These are phyloP conservation scores for Colletotrichum higginsianum DNA, from an alignment of 2,329 filamentous ascomycete genomes.

Conservation along the genomic window DNA sequence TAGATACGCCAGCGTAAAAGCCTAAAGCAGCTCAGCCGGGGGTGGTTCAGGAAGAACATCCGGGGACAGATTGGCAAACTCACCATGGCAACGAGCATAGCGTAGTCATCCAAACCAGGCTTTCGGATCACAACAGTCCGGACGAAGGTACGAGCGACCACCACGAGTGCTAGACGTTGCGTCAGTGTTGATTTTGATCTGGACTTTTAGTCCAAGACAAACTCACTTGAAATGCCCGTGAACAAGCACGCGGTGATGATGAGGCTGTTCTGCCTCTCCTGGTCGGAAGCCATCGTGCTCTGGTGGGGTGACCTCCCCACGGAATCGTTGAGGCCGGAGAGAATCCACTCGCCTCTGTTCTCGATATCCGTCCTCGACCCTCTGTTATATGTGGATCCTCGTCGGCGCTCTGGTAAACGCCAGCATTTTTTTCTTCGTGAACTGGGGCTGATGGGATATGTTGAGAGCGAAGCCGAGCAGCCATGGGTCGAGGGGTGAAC, in stretches of 20 bases:
- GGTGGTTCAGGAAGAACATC: neutral
- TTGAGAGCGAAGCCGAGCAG: neutral
- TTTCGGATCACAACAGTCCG: constrained; percentile 42
- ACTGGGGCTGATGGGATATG: neutral
- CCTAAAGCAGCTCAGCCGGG: neutral
- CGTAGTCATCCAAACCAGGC: constrained; percentile 44
- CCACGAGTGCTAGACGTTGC: constrained; percentile 32
- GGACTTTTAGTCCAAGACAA: neutral
- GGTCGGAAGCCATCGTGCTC: constrained; percentile 43
- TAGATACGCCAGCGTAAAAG: constrained; percentile 41
- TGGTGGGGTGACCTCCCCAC: neutral
- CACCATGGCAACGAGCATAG: constrained; percentile 43
- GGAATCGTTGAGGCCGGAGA: neutral
- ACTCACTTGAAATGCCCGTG: constrained; percentile 42
- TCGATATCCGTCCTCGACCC: neutral
- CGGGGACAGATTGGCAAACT: too few relatives aligned
- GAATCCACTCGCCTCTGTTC: neutral
- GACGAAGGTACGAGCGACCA: constrained; percentile 41
- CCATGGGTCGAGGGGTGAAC: neutral
- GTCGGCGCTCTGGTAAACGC: neutral
- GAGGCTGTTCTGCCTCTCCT: constrained; percentile 44
- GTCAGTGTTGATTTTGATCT: neutral
- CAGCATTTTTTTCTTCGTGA: neutral
- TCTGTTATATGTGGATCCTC: neutral
- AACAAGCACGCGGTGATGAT: constrained; percentile 42